Percentiles rank a stretch among this genome's conserved stretches.
These are phyloP conservation scores for Cubamyces sp. DNA, from an alignment of 768 basidiomycete genomes.

Conservation along the genomic window DNA sequence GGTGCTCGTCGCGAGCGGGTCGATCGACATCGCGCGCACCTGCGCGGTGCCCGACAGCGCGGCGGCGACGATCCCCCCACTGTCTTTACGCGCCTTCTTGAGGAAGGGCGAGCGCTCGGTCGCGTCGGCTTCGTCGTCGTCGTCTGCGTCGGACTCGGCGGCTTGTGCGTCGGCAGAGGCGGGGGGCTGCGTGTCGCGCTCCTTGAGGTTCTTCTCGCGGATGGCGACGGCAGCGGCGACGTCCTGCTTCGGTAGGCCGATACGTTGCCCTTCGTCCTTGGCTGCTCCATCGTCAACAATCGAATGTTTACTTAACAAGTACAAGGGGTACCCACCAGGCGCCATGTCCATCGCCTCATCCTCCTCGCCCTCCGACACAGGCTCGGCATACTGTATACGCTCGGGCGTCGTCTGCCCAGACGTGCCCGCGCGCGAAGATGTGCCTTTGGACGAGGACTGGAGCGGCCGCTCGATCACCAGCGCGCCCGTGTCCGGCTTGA, in stretches of 20 bases:
- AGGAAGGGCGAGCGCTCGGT: conserved; percentile 47
- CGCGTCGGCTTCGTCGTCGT: conserved; percentile 33
- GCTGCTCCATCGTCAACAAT: conserved; percentile 34
- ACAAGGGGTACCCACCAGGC: conserved; percentile 44
- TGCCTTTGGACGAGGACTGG: conserved; percentile 48
- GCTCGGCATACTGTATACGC: conserved; percentile 71
- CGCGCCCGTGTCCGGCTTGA: conserved; percentile 83
- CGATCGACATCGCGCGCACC: conserved; percentile 60
- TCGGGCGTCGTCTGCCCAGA: conserved; percentile 49
- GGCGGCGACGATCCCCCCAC: conserved; percentile 20
- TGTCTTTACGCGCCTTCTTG: conserved; percentile 23
- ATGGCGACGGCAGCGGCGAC: conserved; percentile 86
- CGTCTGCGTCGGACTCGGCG: conserved; percentile 25
- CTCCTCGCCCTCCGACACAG: conserved; percentile 93
- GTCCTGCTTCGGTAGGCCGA: conserved; percentile 71
- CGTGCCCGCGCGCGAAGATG: conserved; percentile 42
- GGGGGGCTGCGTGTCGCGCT: conserved; percentile 17
- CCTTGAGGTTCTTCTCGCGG: conserved; percentile 79
- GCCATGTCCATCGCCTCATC: conserved; percentile 73
- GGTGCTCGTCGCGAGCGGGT: conserved; percentile 83
- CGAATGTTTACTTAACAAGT: not conserved
- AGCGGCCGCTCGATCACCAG: conserved; percentile 75
- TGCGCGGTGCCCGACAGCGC: conserved; percentile 20
- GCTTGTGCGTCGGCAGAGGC: conserved; percentile 6
- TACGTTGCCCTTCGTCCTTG: conserved; percentile 79